Conservation (phyloP, 2,329 filamentous ascomycete species). For the Aspergillus neoniger region DNA sequence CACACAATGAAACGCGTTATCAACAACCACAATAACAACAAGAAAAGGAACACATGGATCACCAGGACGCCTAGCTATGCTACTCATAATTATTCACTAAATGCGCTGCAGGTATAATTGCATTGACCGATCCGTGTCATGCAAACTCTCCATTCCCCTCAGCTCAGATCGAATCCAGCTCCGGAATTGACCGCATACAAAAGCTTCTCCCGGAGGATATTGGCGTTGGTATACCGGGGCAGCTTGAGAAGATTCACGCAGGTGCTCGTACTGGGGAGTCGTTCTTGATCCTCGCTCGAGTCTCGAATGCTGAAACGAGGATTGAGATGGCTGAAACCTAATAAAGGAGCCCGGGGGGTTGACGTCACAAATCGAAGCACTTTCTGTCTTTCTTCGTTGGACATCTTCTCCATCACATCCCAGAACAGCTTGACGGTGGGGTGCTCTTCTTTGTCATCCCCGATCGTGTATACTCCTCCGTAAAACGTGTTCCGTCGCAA, state of each 20-base stretch:
- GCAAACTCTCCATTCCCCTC: neutral
- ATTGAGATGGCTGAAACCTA: conserved; percentile 84
- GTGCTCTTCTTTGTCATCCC: conserved; percentile 86
- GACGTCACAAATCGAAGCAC: conserved; percentile 96
- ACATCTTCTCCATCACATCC: conserved; percentile 77
- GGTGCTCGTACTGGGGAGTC: conserved; percentile 90
- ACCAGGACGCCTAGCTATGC: conserved; percentile 35
- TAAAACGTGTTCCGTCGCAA: conserved; percentile 82
- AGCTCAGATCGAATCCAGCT: conserved; percentile 81
- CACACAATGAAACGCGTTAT: conserved; percentile 5
- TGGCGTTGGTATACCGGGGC: conserved; percentile 72
- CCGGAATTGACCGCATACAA: conserved; percentile 87
- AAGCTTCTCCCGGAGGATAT: conserved; percentile 72
- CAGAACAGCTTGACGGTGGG: conserved; percentile 85
- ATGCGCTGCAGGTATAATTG: neutral
- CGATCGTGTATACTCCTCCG: conserved; percentile 82
- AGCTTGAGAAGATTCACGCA: conserved; percentile 95
- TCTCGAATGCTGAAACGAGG: conserved; percentile 90
- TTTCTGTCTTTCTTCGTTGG: conserved; percentile 75
- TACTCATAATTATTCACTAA: conserved; percentile 13
- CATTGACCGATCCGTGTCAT: neutral
- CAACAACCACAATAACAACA: conserved; percentile 4
- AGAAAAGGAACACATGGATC: conserved; percentile 1
- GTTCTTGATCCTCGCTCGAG: conserved; percentile 70
- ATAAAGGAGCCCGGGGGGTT: conserved; percentile 82